Base-by-base conservation (phyloP, 2,329 filamentous ascomycete genomes). In the Lasiodiplodia sp. region DNA sequence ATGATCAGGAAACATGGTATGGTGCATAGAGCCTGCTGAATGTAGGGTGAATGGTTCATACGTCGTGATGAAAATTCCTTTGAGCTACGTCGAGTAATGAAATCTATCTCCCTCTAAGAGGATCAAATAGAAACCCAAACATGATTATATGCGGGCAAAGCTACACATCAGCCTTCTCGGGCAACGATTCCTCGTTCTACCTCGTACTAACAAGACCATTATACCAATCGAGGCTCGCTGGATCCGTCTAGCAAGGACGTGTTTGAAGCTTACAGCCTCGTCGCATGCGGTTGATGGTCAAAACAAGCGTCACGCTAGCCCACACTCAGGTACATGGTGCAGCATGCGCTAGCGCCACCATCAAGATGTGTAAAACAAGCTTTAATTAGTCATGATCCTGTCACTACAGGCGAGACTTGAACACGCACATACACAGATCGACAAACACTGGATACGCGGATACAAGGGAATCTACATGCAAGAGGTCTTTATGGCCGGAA, bases 381-480 rank as follows among this genome's bases (percentile, higher is more conserved):
- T 21, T 34, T 34, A 10, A 34, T 34, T 18, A 47, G 44, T 47
- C 44, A 21, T 21, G n/a, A 47, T 47, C 40, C 40, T 44, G 14
- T 44, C 40, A 44, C 40, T 44, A 44, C 40, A 18, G 18, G 16
- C 6, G 6, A 44, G 40, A 44, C 14, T 44, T 14, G 16, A 47
- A 34, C 31, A 34, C 8, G 31, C 31, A 34, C 31, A 10, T 34
- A 34, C 6, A 14, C n/a, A 47, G 44, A n/a, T 56, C 55, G 23
- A 40, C n/a, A 52, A 64, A 38, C 12, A 64, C 47, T 53, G 60
- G 47, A 64, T 52, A 64, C 60, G 51, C 40, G 31, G 60, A 64
- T 64, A 64, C 47, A 64, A 64, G 60, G 60, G 60, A 64, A 64
- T 64, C 60, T 64, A 64, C 60, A 64, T 64, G 60, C 47, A 52